Conservation (phyloP, 2,329 filamentous ascomycete genomes). For the Stachybotrys chlorohalonatus region DNA sequence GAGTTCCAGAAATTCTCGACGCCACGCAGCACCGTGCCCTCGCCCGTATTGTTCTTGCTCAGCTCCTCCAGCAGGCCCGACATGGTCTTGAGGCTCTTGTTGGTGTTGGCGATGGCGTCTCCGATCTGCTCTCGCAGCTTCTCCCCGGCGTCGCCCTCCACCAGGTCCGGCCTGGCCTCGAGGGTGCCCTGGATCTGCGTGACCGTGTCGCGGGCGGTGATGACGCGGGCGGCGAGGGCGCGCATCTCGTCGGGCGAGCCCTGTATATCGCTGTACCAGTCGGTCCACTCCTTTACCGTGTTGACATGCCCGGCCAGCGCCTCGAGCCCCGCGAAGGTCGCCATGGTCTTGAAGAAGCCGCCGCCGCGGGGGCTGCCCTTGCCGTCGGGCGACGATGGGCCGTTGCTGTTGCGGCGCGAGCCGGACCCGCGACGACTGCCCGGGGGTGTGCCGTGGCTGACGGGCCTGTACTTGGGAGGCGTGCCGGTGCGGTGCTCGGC, state of each 20-base stretch:
- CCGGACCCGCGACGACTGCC: neutral
- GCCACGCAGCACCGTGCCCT: slow-evolving; percentile 10
- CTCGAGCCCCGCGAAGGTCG: slow-evolving; percentile 16
- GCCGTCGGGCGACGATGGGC: neutral
- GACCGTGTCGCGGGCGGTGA: slow-evolving; percentile 20
- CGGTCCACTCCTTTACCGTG: slow-evolving; percentile 22
- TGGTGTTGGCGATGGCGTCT: slow-evolving; percentile 14
- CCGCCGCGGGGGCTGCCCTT: neutral
- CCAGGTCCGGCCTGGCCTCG: slow-evolving; percentile 17
- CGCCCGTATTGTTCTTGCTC: slow-evolving; percentile 12
- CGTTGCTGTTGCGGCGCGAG: neutral
- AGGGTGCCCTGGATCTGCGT: slow-evolving; percentile 19
- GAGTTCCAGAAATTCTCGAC: slow-evolving; percentile 22
- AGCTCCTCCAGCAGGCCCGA: slow-evolving; percentile 19
- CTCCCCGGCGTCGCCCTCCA: slow-evolving; percentile 18
- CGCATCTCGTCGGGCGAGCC: slow-evolving; percentile 21
- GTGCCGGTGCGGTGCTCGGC: neutral
- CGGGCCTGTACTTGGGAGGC: neutral
- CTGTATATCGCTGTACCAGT: slow-evolving; percentile 20
- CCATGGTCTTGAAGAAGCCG: slow-evolving; percentile 6
- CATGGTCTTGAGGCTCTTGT: slow-evolving; percentile 16
- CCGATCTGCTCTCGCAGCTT: slow-evolving; percentile 19
- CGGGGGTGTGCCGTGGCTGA: neutral
- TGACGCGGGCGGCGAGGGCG: slow-evolving; percentile 14
- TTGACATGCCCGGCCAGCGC: slow-evolving; percentile 17